A percentile compares a stretch with the other conserved stretches of the same genome.
Evolutionary conservation across 371 early-diverging fungal species (phyloP).

Genomic region (Rhizopus delemar): DNA sequence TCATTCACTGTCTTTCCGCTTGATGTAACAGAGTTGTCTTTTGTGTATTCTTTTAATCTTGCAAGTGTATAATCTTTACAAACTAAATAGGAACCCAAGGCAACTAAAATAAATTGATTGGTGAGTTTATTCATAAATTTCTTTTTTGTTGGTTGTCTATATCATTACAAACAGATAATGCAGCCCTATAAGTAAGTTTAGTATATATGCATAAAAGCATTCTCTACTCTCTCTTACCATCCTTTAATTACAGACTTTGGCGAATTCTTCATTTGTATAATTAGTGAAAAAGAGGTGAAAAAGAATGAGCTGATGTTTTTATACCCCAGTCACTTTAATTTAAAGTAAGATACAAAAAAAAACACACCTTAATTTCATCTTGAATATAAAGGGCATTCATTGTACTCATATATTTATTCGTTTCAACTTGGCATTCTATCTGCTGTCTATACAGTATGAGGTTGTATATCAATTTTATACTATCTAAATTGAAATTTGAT

Average conservation of each 20-base stretch:
- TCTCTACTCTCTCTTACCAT: slow-evolving; percentile 15
- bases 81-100: slow-evolving; percentile 19
- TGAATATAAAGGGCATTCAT: no score
- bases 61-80: slow-evolving; percentile 28
- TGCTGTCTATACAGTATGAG: no score
- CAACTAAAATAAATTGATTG: slow-evolving; percentile 12
- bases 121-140: slow-evolving; percentile 4
- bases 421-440: no score
- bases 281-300: slow-evolving; percentile 1
- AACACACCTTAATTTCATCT: no score
- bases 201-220: not conserved
- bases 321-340: not conserved
- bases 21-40: slow-evolving; percentile 28
- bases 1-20: slow-evolving; percentile 12
- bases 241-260: slow-evolving; percentile 24
- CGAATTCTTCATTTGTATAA: slow-evolving; percentile 21
- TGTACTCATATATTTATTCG: no score
- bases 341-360: no score
- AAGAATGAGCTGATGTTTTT: slow-evolving; percentile 3
- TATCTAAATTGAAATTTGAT: no score
- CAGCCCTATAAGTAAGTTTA: slow-evolving; percentile 12
- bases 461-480: no score
- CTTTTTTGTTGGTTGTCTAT: not conserved
- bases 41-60: slow-evolving; percentile 23
- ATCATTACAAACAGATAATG: slow-evolving; percentile 23